Percentiles rank a stretch among this genome's conserved stretches.
Conservation (phyloP, 345 rosid genomes). For the Eutrema heterophyllum region DNA sequence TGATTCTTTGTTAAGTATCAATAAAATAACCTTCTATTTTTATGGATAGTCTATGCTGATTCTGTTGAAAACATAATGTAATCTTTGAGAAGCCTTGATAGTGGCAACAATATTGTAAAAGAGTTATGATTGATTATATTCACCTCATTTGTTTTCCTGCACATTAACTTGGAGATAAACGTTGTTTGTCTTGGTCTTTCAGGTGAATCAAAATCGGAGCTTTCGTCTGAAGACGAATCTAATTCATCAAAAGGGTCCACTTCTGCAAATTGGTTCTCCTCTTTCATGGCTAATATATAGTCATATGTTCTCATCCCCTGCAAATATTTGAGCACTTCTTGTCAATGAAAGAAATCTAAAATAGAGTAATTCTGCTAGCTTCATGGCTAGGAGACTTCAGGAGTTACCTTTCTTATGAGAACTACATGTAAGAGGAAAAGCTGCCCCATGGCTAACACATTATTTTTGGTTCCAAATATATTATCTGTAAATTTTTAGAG, state of each 20-base stretch:
- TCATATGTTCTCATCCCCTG: slow-evolving; percentile 98
- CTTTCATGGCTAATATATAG: slow-evolving; percentile 90
- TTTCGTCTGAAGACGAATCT: slow-evolving; percentile 74
- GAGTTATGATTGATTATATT: background rate
- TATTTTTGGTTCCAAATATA: no score
- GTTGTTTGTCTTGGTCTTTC: slow-evolving; percentile 42
- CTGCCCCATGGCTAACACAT: slow-evolving; percentile 66
- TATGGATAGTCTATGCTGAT: slow-evolving; percentile 56
- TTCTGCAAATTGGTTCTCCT: slow-evolving; percentile 60
- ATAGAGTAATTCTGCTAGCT: background rate
- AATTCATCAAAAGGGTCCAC: slow-evolving; percentile 72
- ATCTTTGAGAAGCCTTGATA: background rate
- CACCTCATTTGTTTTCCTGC: slow-evolving; percentile 64
- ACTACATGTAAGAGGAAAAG: slow-evolving; percentile 93
- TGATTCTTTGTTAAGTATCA: background rate
- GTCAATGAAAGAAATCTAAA: slow-evolving; percentile 13
- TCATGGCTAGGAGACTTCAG: background rate
- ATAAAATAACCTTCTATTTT: slow-evolving; percentile 43
- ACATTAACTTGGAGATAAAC: slow-evolving; percentile 56
- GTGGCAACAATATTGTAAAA: background rate
- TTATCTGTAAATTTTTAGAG: no score
- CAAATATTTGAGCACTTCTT: slow-evolving; percentile 7
- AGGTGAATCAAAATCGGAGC: slow-evolving; percentile 75
- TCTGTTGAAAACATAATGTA: slow-evolving; percentile 31
- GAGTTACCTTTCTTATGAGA: slow-evolving; percentile 84